Evolutionary conservation across 148 eudicot species (phyloP).

Genomic region (Camellia japonica): DNA sequence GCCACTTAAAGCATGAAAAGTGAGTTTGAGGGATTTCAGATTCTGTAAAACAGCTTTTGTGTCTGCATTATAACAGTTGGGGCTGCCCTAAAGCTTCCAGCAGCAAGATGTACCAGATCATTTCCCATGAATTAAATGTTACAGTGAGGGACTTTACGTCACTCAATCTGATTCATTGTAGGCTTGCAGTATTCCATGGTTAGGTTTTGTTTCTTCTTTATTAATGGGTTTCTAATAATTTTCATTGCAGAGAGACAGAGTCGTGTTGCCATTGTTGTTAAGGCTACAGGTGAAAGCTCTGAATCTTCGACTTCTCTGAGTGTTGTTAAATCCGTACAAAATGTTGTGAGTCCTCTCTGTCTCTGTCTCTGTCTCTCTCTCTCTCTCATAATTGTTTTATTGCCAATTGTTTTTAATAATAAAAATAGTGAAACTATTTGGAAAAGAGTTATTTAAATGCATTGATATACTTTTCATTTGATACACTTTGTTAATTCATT

Average conservation of each 20-base stretch:
- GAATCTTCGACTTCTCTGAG: constrained; percentile 68
- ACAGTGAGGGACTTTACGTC: not conserved
- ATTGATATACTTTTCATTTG: not conserved
- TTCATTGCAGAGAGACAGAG: constrained; percentile 49
- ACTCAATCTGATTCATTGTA: not conserved
- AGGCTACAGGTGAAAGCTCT: constrained; percentile 72
- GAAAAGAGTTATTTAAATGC: not conserved
- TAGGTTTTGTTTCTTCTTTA: not conserved
- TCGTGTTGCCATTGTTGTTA: constrained; percentile 37
- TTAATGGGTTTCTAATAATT: constrained; percentile 2
- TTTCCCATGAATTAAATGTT: not conserved
- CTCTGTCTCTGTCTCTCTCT: constrained; percentile 1
- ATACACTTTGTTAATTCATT: not conserved
- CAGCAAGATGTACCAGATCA: not conserved
- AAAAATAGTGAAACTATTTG: not conserved
- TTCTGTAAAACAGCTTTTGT: not conserved
- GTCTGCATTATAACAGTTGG: not conserved
- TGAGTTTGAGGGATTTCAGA: not conserved
- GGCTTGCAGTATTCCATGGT: not conserved
- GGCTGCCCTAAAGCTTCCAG: constrained; percentile 1
- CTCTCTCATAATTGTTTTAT: not conserved
- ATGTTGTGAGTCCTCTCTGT: constrained; percentile 54
- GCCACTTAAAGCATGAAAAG: not conserved
- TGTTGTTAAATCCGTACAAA: constrained; percentile 65
- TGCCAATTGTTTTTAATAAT: not conserved